Base-by-base conservation (phyloP, 306 rosid genomes). In the Quercus suber region DNA sequence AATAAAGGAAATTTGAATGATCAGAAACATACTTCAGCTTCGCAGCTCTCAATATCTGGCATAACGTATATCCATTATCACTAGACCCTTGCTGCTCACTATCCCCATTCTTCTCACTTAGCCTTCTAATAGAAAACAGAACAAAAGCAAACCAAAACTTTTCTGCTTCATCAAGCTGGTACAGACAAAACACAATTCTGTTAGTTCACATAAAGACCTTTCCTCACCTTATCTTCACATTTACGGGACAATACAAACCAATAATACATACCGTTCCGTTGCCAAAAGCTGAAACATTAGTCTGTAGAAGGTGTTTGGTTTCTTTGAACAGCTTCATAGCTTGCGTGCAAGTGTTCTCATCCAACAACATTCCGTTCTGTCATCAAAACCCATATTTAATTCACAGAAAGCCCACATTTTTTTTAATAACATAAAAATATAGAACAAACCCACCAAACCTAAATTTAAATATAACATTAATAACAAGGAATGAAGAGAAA, bases 161-260 rank as follows among this genome's bases (percentile, higher is more conserved):
- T 63, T 88, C 94, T 31, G 97, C 93, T 86, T 94, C 98, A 81
- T 92, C 97, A 56, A 88, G 82, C 98, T 94, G 91, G 55, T 73
- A 82, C 78, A 84, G 5, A 73, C 20, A 37, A 77, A 37, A 81
- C 4, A 59, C 60, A 69, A 55, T 27, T 74, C 52, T 51, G 56
- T 78, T 18, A 79, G 55, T 71, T 41, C 55, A 79, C 83, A 73
- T 60, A 59, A 69, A 49, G 17, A 65, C 10, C 20, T 76, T 13
- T 43, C 61, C 37, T 80, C 64, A 43, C 33, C 74, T 21, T 21
- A 73, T 1, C 49, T 68, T 51, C 57, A 49, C 12, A 12, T 77
- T 71, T 31, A 28, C 6, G 3, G 49, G 75, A 25, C 73, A 69
- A 49, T 9, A n/a, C 33, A 28, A 77, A 56, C 37, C 14, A 55